Base-by-base conservation (phyloP, 768 basidiomycete genomes). In the Pleurotus eryngii region DNA sequence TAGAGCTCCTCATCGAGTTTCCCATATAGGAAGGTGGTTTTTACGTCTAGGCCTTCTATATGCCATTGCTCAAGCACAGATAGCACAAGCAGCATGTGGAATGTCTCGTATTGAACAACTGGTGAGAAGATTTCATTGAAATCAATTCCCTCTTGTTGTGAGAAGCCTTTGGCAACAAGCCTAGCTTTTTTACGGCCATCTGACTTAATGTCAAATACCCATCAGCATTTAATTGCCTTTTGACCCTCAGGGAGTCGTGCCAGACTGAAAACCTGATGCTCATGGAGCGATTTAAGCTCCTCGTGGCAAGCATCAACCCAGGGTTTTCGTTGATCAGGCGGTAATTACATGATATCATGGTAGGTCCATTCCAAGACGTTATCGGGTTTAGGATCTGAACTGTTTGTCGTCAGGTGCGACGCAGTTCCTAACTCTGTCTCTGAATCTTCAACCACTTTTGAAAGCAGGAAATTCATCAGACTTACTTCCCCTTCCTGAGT, bases 91-190 rank as follows among this genome's bases (percentile, higher is more conserved):
- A 24, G 24, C 24, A 24, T 24, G 24, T 5, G 24, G 24, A 24
- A 24, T 24, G 24, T 24, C 24, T 24, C 24, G 24, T 24, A 24
- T 24, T 5, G 24, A 4, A 24, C 24, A 24, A 24, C 24, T 24
- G 24, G 59, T 8, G 61, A 40, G 24, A 47, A 62, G 5, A 57
- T 60, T n/a, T 60, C 49, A 49, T 59, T 37, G 46, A 47, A 60
- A 55, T 62, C 51, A n/a, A 62, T 24, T 15, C 61, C 59, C 9
- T 60, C 70, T 6, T 65, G 26, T 54, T 48, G 24, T 24, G 24
- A 24, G 24, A 24, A 24, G 24, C 24, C 24, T 24, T 24, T 24
- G 24, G 24, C 24, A 5, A 24, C 24, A 24, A 24, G 24, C 24
- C 24, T 24, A 24, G 24, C 24, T 24, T 24, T 24, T 5, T 24